Conservation (phyloP, 371 early-diverging fungal genomes). For the Lichtheimia corymbifera region DNA sequence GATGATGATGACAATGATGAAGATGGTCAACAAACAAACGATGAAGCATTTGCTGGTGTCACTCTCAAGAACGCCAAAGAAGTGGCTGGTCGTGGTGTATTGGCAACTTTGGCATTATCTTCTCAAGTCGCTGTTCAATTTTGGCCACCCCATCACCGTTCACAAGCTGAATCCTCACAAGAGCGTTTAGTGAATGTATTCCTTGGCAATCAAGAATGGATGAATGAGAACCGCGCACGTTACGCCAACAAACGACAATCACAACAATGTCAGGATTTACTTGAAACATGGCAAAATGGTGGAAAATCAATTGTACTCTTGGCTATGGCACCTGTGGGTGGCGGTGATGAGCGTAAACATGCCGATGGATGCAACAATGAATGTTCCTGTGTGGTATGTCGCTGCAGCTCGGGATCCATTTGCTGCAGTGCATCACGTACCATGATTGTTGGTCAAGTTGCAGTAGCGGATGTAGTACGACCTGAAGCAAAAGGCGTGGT, state of each 20-base stretch:
- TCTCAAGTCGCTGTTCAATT: slow-evolving; percentile 15
- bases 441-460: slow-evolving; percentile 54
- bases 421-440: slow-evolving; percentile 39
- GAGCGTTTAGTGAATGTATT: slow-evolving; percentile 54
- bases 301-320: slow-evolving; percentile 68
- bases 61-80: slow-evolving; percentile 60
- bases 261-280: slow-evolving; percentile 22
- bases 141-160: slow-evolving; percentile 13
- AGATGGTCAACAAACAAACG: slow-evolving; percentile 2
- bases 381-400: slow-evolving; percentile 53
- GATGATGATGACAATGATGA: slow-evolving; percentile 9
- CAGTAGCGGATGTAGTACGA: slow-evolving; percentile 59
- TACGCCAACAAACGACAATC: slow-evolving; percentile 46
- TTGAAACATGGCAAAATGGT: slow-evolving; percentile 57
- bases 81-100: slow-evolving; percentile 68
- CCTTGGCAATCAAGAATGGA: slow-evolving; percentile 73
- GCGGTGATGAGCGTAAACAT: slow-evolving; percentile 18
- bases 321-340: slow-evolving; percentile 50
- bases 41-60: slow-evolving; percentile 51
- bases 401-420: slow-evolving; percentile 42
- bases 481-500: slow-evolving; percentile 55
- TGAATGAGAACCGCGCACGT: slow-evolving; percentile 63
- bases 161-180: slow-evolving; percentile 33
- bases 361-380: slow-evolving; percentile 38
- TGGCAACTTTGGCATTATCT: slow-evolving; percentile 46